Evolutionary conservation across 257 asterid species (phyloP).

Genomic region (Plectranthus barbatus): DNA sequence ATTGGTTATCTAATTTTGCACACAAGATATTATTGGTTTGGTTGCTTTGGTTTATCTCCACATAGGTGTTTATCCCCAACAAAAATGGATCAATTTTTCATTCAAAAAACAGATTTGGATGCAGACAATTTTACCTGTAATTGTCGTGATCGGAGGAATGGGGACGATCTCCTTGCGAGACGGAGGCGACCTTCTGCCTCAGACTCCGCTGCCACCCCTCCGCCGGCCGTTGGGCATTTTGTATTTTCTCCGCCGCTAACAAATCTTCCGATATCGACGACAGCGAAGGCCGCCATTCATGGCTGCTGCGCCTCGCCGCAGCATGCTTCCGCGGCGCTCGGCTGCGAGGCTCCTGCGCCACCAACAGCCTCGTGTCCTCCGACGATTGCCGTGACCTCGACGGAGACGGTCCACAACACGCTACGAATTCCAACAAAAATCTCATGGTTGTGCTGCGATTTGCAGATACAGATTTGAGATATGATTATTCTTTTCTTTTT

Average conservation of each 20-base stretch:
- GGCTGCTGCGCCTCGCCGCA: too few relatives aligned
- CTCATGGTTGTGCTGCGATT: conserved; percentile 42
- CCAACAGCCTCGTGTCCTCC: conserved; percentile 37
- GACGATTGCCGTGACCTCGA: conserved; percentile 11
- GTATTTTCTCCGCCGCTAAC: conserved; percentile 9
- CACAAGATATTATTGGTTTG: too few relatives aligned
- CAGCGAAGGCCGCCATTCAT: conserved; percentile 38
- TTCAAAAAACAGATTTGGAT: neutral
- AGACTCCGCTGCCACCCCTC: conserved; percentile 22
- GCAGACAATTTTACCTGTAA: conserved; percentile 18
- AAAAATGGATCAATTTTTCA: too few relatives aligned
- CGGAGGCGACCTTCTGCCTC: conserved; percentile 26
- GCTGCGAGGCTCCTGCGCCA: conserved; percentile 16
- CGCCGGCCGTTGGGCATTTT: conserved; percentile 4
- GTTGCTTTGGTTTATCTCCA: too few relatives aligned
- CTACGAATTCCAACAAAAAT: conserved; percentile 40
- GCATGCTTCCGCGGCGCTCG: conserved; percentile 30
- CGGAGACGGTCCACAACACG: conserved; percentile 35
- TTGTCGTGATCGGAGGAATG: conserved; percentile 9
- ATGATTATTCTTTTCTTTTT: too few relatives aligned
- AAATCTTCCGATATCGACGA: conserved; percentile 38
- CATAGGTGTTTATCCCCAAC: too few relatives aligned
- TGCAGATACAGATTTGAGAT: too few relatives aligned
- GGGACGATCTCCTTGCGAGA: conserved; percentile 17
- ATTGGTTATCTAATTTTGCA: too few relatives aligned